Evolutionary conservation across 441 rosid species (phyloP).

Genomic region (Melastoma candidum): DNA sequence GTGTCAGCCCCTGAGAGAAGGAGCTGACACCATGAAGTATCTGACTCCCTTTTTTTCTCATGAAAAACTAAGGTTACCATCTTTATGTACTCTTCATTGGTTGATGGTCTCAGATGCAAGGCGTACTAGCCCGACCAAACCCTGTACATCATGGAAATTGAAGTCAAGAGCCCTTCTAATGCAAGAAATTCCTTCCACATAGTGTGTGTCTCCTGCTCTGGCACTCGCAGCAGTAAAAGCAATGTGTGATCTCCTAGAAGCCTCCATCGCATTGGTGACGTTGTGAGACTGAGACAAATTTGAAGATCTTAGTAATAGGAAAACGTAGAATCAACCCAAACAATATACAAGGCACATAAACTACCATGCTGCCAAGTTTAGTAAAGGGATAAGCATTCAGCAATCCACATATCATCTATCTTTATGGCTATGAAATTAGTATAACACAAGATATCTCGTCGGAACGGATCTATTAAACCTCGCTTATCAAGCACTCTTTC

Average conservation of each 20-base stretch:
- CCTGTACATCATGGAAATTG: constrained; percentile 86
- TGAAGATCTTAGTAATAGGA: constrained; percentile 1
- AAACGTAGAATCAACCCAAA: background rate
- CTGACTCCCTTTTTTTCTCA: too few species aligned
- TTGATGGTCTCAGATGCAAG: constrained; percentile 74
- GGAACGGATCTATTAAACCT: too few species aligned
- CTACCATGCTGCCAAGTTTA: background rate
- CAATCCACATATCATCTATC: too few species aligned
- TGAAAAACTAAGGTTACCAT: too few species aligned
- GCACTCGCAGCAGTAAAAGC: constrained; percentile 54
- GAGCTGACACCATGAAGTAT: too few species aligned
- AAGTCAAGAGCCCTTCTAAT: constrained; percentile 87
- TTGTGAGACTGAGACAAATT: constrained; percentile 59
- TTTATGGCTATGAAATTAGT: too few species aligned
- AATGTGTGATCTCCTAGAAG: constrained; percentile 68
- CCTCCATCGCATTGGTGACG: constrained; percentile 81
- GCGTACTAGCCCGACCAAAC: constrained; percentile 66
- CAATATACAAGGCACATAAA: background rate
- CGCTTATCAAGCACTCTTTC: too few species aligned
- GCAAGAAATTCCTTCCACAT: constrained; percentile 47
- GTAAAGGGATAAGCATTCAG: background rate
- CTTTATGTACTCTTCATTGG: constrained; percentile 17
- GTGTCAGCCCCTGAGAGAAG: too few species aligned
- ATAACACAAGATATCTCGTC: too few species aligned
- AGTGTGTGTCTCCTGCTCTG: constrained; percentile 39